phyloP scores from a whole-genome alignment of 768 basidiomycete genomes.

The Suillus paluster region DNA sequence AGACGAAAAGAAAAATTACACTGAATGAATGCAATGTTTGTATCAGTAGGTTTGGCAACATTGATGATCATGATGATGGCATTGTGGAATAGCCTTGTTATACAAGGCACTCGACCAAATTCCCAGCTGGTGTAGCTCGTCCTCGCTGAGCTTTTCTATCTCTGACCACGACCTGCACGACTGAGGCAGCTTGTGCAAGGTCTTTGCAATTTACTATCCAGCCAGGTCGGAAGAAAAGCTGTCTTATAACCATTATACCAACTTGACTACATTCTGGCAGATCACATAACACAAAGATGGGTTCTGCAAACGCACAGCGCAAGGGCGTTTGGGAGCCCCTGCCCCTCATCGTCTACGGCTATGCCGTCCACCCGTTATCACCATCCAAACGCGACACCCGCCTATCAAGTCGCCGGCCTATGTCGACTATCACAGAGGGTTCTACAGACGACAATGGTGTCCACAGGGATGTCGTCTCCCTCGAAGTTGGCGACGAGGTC shows the following conservation, averaged over 20 bases:
- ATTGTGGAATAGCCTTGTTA: constrained; percentile 1
- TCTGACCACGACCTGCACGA: not conserved
- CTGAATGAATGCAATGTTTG: too few relatives aligned
- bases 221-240: not conserved
- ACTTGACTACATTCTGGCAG: not conserved
- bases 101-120: not conserved
- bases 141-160: constrained; percentile 2
- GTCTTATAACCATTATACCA: not conserved
- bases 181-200: not conserved
- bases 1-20: not conserved
- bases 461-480: constrained; percentile 76
- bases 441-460: constrained; percentile 65
- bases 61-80: not conserved
- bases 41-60: not conserved
- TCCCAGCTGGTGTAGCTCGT: not conserved
- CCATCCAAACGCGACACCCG: constrained; percentile 77
- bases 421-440: constrained; percentile 49
- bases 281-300: constrained; percentile 16
- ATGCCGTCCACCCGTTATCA: constrained; percentile 83
- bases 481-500: constrained; percentile 96
- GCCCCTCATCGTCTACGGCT: constrained; percentile 84
- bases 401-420: constrained; percentile 47
- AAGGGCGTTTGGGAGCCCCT: constrained; percentile 66
- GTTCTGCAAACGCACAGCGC: constrained; percentile 30
- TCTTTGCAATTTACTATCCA: not conserved